phyloP scores from a whole-genome alignment of 257 asterid genomes.

The Ajuga chamaepitys region DNA sequence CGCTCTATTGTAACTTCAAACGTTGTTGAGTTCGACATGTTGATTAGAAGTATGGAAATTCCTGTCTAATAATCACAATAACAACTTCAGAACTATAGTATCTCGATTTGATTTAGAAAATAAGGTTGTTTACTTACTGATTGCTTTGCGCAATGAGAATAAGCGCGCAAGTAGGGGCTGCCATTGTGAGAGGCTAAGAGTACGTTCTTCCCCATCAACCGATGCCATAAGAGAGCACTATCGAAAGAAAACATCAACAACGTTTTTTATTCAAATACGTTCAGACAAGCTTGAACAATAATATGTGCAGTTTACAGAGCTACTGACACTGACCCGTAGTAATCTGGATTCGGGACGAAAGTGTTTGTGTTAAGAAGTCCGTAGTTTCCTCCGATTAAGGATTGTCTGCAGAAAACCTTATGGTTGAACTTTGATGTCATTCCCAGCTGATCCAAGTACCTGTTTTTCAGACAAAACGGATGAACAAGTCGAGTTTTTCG shows the following conservation, averaged over 20 bases:
- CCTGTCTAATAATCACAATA: too few relatives aligned
- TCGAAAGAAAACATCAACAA: background rate
- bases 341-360: slow-evolving; percentile 84
- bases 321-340: slow-evolving; percentile 50
- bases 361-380: slow-evolving; percentile 60
- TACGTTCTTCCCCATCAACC: slow-evolving; percentile 71
- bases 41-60: slow-evolving; percentile 43
- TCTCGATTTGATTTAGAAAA: too few relatives aligned
- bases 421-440: slow-evolving; percentile 74
- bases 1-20: slow-evolving; percentile 33
- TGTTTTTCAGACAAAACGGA: slow-evolving; percentile 11
- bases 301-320: too few relatives aligned
- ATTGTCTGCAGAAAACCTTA: slow-evolving; percentile 76
- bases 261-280: too few relatives aligned
- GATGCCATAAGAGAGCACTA: slow-evolving; percentile 77
- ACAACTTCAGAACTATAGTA: too few relatives aligned
- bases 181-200: slow-evolving; percentile 45
- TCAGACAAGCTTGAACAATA: background rate
- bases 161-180: slow-evolving; percentile 54
- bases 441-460: slow-evolving; percentile 93
- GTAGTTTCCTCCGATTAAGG: slow-evolving; percentile 84
- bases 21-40: slow-evolving; percentile 65
- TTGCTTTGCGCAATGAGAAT: slow-evolving; percentile 66
- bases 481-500: background rate
- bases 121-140: slow-evolving; percentile 27